These are phyloP conservation scores for Cordyceps javanica DNA, from an alignment of 2,329 filamentous ascomycete species.

Conservation along the genomic window DNA sequence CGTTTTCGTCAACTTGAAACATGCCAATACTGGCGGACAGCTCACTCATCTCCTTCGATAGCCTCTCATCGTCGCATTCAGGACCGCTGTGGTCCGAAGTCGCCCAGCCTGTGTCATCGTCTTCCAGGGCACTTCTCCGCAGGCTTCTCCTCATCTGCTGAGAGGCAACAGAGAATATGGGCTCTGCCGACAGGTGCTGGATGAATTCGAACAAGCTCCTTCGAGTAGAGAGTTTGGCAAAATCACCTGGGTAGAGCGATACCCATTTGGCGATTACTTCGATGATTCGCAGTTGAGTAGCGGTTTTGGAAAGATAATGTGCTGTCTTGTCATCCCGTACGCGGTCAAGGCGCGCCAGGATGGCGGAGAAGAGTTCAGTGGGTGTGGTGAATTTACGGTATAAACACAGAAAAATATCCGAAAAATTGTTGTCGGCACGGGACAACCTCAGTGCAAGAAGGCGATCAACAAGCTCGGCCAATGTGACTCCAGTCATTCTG, in stretches of 20 bases:
- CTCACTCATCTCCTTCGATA: slow-evolving; percentile 35
- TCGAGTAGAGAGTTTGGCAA: slow-evolving; percentile 71
- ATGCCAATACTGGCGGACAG: slow-evolving; percentile 38
- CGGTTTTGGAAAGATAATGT: slow-evolving; percentile 69
- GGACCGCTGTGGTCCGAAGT: slow-evolving; percentile 58
- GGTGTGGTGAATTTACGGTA: slow-evolving; percentile 93
- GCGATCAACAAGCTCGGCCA: slow-evolving; percentile 78
- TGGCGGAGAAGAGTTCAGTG: slow-evolving; percentile 66
- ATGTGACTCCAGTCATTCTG: slow-evolving; percentile 47
- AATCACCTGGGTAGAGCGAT: slow-evolving; percentile 83
- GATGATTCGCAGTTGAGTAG: slow-evolving; percentile 76
- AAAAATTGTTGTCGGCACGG: slow-evolving; percentile 83
- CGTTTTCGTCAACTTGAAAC: slow-evolving; percentile 42
- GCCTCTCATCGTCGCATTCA: slow-evolving; percentile 27
- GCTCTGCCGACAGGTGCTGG: slow-evolving; percentile 62
- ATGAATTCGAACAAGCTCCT: slow-evolving; percentile 71
- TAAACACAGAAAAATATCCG: slow-evolving; percentile 80
- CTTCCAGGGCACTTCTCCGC: slow-evolving; percentile 65
- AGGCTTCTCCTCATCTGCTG: slow-evolving; percentile 79
- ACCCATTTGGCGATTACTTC: slow-evolving; percentile 87
- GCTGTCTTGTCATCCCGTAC: slow-evolving; percentile 60
- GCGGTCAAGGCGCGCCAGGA: slow-evolving; percentile 69
- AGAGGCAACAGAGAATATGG: slow-evolving; percentile 77
- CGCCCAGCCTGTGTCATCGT: slow-evolving; percentile 93
- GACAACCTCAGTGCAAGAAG: slow-evolving; percentile 76